A percentile compares a stretch with the other conserved stretches of the same genome.
These are phyloP conservation scores for Hippophae rhamnoides DNA, from an alignment of 306 rosid species.

Conservation along the genomic window DNA sequence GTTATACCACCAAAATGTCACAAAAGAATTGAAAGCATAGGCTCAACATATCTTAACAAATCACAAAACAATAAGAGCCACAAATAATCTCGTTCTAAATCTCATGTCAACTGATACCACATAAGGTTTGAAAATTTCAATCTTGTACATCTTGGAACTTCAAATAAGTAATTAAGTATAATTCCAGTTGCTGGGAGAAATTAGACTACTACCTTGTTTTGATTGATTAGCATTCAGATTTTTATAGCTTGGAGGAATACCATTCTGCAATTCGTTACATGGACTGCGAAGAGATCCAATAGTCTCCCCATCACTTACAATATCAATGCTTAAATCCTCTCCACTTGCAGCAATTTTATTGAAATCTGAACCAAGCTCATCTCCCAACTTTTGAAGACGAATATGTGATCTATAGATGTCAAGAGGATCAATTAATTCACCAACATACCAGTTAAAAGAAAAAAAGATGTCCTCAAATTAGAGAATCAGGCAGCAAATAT, in stretches of 20 bases:
- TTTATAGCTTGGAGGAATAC: slow-evolving; percentile 44
- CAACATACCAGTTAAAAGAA: not conserved
- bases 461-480: slow-evolving; percentile 1
- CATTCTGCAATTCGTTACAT: slow-evolving; percentile 35
- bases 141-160: too few species aligned
- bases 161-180: too few species aligned
- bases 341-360: slow-evolving; percentile 49
- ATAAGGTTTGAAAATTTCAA: too few species aligned
- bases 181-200: too few species aligned
- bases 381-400: slow-evolving; percentile 68
- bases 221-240: slow-evolving; percentile 3
- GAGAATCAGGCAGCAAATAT: slow-evolving; percentile 12
- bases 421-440: slow-evolving; percentile 16
- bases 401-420: slow-evolving; percentile 53
- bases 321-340: slow-evolving; percentile 74
- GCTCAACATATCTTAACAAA: not conserved
- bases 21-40: slow-evolving; percentile 12
- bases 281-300: slow-evolving; percentile 31
- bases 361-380: slow-evolving; percentile 63
- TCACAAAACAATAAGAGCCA: too few species aligned
- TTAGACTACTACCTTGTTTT: slow-evolving; percentile 38
- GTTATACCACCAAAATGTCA: slow-evolving; percentile 3
- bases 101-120: too few species aligned
- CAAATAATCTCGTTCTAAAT: too few species aligned
- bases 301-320: slow-evolving; percentile 72